phyloP scores from a whole-genome alignment of 1,284 basidiomycete species.

The Apiotrichum domesticum region DNA sequence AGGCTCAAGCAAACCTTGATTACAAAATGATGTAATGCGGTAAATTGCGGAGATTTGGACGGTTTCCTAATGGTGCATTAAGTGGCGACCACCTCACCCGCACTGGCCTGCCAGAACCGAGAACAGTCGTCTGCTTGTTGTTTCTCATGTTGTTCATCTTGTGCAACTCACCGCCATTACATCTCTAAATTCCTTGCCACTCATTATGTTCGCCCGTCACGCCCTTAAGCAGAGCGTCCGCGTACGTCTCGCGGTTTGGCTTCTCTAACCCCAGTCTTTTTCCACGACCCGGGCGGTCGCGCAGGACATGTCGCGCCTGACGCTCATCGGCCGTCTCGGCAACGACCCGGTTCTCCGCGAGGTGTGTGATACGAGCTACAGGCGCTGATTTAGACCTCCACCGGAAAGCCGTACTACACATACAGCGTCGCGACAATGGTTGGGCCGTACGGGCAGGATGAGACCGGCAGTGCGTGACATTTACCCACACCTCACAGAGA shows the following conservation, averaged over 20 bases:
- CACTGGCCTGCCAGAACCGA: too few relatives aligned
- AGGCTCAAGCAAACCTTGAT: too few relatives aligned
- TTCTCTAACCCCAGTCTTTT: slow-evolving; percentile 21
- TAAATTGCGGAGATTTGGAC: too few relatives aligned
- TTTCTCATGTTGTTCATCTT: too few relatives aligned
- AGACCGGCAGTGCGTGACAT: slow-evolving; percentile 18
- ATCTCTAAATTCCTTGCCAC: too few relatives aligned
- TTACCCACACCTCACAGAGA: not conserved
- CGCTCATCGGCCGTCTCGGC: slow-evolving; percentile 38
- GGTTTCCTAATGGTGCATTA: too few relatives aligned
- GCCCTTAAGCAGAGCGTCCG: slow-evolving; percentile 6
- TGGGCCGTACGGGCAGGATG: slow-evolving; percentile 18
- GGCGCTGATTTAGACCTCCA: slow-evolving; percentile 17
- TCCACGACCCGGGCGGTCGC: slow-evolving; percentile 19
- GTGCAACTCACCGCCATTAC: too few relatives aligned
- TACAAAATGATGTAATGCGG: too few relatives aligned
- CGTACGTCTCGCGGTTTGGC: slow-evolving; percentile 1
- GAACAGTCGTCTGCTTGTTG: too few relatives aligned
- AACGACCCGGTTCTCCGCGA: slow-evolving; percentile 32
- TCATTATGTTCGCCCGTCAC: slow-evolving; percentile 7
- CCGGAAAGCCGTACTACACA: slow-evolving; percentile 38
- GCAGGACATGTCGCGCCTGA: slow-evolving; percentile 33
- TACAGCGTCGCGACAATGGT: slow-evolving; percentile 36
- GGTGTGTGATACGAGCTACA: slow-evolving; percentile 10
- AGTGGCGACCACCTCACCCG: too few relatives aligned